A percentile compares a stretch with the other conserved stretches of the same genome.
Evolutionary conservation across 371 early-diverging fungal species (phyloP).

Genomic region (Mucor circinelloides): DNA sequence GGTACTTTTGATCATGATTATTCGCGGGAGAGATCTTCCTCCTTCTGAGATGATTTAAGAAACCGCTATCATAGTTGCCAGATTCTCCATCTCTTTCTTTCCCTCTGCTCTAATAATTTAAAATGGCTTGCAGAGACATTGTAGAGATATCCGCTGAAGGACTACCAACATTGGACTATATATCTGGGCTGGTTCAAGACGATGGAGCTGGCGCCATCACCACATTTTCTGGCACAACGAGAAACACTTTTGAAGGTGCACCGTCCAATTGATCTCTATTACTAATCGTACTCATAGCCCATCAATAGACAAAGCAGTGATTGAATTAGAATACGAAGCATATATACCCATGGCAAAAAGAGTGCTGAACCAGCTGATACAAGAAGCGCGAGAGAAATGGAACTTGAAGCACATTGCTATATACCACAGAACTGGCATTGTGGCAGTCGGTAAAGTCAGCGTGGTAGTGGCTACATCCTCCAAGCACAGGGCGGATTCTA

Average conservation of each 20-base stretch:
- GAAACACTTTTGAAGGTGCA: constrained; percentile 79
- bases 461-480: constrained; percentile 82
- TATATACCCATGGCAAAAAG: constrained; percentile 83
- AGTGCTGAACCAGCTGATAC: constrained; percentile 57
- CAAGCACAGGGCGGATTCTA: constrained; percentile 75
- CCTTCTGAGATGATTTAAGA: neutral
- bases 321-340: constrained; percentile 80
- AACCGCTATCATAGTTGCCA: neutral
- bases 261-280: neutral
- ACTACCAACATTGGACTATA: constrained; percentile 49
- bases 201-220: constrained; percentile 81
- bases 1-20: too few species aligned
- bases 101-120: neutral
- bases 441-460: constrained; percentile 80
- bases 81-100: neutral
- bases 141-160: constrained; percentile 52
- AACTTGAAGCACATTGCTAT: constrained; percentile 70
- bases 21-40: too few species aligned
- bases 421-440: constrained; percentile 75
- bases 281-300: neutral
- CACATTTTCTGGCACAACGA: constrained; percentile 85
- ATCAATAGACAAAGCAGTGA: constrained; percentile 64
- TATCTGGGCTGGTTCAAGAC: constrained; percentile 60
- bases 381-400: constrained; percentile 66
- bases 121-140: constrained; percentile 27